Evolutionary conservation across 768 basidiomycete species (phyloP), one percentile per base, ranked within the genome.

Genomic region (Suillus placidus): DNA sequence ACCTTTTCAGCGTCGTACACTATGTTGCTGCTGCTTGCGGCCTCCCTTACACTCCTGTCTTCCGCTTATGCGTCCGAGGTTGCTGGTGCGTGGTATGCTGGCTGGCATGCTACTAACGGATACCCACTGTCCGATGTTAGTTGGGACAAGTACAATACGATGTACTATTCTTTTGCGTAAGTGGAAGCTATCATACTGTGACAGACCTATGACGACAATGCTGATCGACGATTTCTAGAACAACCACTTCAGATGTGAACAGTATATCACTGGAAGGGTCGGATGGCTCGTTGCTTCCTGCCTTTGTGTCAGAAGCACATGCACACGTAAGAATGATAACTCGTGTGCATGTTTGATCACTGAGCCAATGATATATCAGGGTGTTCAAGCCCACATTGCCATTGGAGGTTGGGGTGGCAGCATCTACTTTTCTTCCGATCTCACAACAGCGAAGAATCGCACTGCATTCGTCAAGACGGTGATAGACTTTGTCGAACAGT

Each of bases 361-460:
- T 58, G 23, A 58, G 26, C 23, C 23, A 40, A 38, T 58, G 26
- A 6, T 16, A 13, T 58, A 20, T 61, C 52, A 89, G 88, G 74
- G 77, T 58, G 88, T 89, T 3, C 80, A 84, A 68, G 85, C 89
- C 3, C 71, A 84, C 54, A 74, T 90, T 54, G 85, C 87, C 37
- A 80, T 90, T 42, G 90, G 89, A 54, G 90, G 90, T 20, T 91
- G 88, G 88, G 83, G 81, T 3, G 89, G 88, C 6, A 87, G 85
- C 2, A 76, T 78, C 10, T 89, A 81, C 75, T 92, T 85, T 78
- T 91, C 89, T 2, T 78, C 80, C 4, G 80, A 82, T 57, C 85
- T 91, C 9, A 84, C 81, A 34, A 85, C 84, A 6, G 69, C 82
- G 0, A 68, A 77, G 37, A 89, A 88, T 72, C 84, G 89, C 47